Base-by-base conservation (phyloP, 805 yeast genomes). In the Kuraishia molischiana region DNA sequence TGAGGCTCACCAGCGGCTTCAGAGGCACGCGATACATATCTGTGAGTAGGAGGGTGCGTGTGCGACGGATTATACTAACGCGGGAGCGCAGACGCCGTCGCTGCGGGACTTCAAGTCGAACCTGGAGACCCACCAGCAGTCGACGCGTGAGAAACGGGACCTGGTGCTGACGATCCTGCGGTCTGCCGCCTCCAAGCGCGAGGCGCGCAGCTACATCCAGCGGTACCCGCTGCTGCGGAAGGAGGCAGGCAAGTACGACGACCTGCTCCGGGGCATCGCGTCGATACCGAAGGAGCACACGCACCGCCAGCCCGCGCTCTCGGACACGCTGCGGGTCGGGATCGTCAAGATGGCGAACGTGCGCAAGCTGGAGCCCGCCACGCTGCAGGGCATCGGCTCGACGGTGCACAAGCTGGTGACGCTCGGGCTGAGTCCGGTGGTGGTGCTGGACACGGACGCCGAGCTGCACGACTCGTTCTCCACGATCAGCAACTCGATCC, bases 131-230 rank as follows among this genome's bases (percentile, higher is more conserved):
- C 56, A 56, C 39, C 42, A 45, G 34, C 43, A 43, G 19, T 30
- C 45, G n/a, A 67, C 73, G 6, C 60, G 66, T 34, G 71, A 74
- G 15, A 77, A 76, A 45, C 67, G 76, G 45, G 85, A 84, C 38
- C 62, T 90, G 36, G 79, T 90, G n/a, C 62, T 86, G 14, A 79
- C 96, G 2, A 87, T 90, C 19, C 65, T 90, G 41, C 80, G 80
- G 50, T 79, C 95, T 2, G 85, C 97, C 3, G 94, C 97, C 4
- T 90, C 97, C 1, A 89, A 86, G 54, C 67, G 98, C 42, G 97
- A 90, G 52, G 95, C 95, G 4, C 71, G 75, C 44, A 82, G 80
- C 45, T 90, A 89, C 52, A 60, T 90, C 34, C 64, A 74, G 26
- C 84, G 80, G 51, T 90, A 89, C 52, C 70, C 75, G 34, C 57